These are phyloP conservation scores for Paraurostyla sp. DNA, from an alignment of 73 alveolate genomes.

Conservation along the genomic window DNA sequence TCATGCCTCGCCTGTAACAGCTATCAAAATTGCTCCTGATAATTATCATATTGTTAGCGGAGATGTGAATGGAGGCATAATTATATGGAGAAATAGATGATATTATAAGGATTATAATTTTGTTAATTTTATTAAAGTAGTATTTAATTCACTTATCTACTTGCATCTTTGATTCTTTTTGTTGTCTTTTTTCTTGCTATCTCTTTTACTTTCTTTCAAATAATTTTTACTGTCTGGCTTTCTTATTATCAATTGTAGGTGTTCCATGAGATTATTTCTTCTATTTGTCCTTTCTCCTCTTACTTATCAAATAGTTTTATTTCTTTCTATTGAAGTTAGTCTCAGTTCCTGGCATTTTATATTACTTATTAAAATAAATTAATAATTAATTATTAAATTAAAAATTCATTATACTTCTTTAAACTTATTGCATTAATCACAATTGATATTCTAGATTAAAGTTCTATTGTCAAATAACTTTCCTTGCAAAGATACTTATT, in stretches of 20 bases:
- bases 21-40: constrained; percentile 24
- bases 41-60: neutral
- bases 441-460: neutral
- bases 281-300: neutral
- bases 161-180: constrained; percentile 3
- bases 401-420: neutral
- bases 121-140: too few species aligned
- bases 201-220: constrained; percentile 2
- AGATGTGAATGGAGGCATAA: neutral
- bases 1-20: constrained; percentile 29
- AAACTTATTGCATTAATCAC: neutral
- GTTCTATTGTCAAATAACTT: neutral
- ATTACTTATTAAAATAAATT: neutral
- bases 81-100: neutral
- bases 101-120: neutral
- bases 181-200: neutral
- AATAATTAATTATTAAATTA: neutral
- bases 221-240: neutral
- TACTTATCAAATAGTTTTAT: neutral
- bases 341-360: neutral
- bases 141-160: neutral
- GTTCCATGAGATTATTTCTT: constrained; percentile 2
- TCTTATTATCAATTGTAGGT: neutral
- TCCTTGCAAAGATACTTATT: too few species aligned
- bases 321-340: constrained; percentile 22